These are phyloP conservation scores for Rehmannia glutinosa DNA, from an alignment of 257 asterid genomes.

Conservation along the genomic window DNA sequence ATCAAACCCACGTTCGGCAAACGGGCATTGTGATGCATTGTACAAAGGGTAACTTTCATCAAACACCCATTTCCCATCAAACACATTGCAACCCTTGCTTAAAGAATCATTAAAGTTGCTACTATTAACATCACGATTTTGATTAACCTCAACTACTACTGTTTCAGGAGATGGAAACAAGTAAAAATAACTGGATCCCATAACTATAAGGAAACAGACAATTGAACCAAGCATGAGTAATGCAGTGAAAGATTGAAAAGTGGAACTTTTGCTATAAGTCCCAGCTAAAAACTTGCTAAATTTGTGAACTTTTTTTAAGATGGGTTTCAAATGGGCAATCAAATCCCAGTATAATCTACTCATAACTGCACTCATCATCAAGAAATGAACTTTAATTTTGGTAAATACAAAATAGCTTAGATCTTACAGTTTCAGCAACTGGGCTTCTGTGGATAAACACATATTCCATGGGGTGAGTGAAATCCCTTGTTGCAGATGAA, in stretches of 20 bases:
- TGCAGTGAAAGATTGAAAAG: conserved; percentile 57
- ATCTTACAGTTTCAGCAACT: conserved; percentile 37
- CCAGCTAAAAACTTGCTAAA: conserved; percentile 37
- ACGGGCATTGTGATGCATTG: conserved; percentile 80
- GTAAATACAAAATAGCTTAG: conserved; percentile 14
- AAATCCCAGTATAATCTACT: conserved; percentile 31
- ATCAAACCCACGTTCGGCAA: conserved; percentile 66
- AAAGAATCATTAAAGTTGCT: conserved; percentile 13
- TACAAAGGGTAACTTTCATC: conserved; percentile 76
- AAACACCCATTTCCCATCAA: conserved; percentile 77
- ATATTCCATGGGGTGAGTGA: neutral
- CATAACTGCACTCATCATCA: conserved; percentile 29
- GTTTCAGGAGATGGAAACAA: conserved; percentile 42
- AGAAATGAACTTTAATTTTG: conserved; percentile 26
- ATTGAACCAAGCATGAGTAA: conserved; percentile 54
- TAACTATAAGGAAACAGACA: conserved; percentile 53
- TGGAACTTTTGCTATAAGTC: conserved; percentile 41
- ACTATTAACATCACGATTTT: conserved; percentile 9
- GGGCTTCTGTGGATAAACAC: conserved; percentile 16
- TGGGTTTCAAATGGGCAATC: conserved; percentile 35
- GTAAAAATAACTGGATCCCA: conserved; percentile 59
- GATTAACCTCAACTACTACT: conserved; percentile 22
- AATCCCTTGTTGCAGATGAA: no score
- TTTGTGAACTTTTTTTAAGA: conserved; percentile 33
- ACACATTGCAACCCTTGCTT: conserved; percentile 56